Evolutionary conservation across 2,329 filamentous ascomycete species (phyloP), one percentile per base, ranked within the genome.

Genomic region (Stagonosporopsis vannaccii): DNA sequence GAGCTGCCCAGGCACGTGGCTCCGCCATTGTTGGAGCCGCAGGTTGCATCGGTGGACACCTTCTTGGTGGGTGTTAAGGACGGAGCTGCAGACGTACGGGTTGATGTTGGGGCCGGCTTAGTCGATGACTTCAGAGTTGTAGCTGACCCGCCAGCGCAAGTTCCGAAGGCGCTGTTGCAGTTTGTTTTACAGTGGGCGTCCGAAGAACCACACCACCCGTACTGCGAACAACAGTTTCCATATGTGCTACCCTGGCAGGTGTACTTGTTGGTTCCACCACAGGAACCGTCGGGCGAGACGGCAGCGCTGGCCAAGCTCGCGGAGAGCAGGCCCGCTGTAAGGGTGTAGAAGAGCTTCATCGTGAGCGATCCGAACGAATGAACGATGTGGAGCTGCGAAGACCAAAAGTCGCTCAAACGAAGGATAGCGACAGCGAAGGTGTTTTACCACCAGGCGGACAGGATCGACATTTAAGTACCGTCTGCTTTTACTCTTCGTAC

Each of bases 181-280:
- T 68, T 67, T 17, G 63, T 62, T 33, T 59, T 66, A 54, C 73
- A 75, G 56, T 75, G 68, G 19, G 49, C 71, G 8, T 49, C 58
- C 4, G 66, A 68, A 9, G 62, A 62, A 22, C 73, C 74, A 51
- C 81, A 82, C 63, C 69, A 74, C 15, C 77, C 78, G 52, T 72
- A 72, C 50, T 64, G 68, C 15, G 77, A 80, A 66, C 79, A 82
- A 64, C 80, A 81, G 52, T 76, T 63, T 2, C 79, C 79, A 51
- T 76, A 80, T 9, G 60, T 44, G 56, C 75, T 79, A n/a, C 78
- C 78, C 33, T 70, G 61, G 59, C 80, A 81, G 23, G 78, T 80
- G 57, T 74, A 74, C 17, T 74, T 75, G 17, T 69, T 71, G 20
- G 70, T 61, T 40, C 75, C 78, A 20, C 78, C 80, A 49, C 80